A percentile compares a stretch with the other conserved stretches of the same genome.
Evolutionary conservation across 2,329 filamentous ascomycete species (phyloP).

Genomic region (Verticillium nubilum): DNA sequence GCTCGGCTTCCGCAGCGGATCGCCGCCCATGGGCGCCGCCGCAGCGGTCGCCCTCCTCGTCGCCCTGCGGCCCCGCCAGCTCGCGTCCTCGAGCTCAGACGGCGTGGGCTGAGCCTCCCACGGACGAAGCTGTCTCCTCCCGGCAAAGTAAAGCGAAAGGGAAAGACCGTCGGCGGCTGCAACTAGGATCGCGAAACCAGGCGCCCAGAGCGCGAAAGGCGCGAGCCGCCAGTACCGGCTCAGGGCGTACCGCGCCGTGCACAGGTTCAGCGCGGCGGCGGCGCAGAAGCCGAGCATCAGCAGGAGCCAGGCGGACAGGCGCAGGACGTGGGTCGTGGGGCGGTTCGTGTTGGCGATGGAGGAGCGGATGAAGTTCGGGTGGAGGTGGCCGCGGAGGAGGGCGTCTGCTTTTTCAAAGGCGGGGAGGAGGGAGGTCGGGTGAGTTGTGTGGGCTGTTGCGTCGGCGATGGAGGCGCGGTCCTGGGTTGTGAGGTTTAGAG

Average conservation of each 20-base stretch:
- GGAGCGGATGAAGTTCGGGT: conserved; percentile 33
- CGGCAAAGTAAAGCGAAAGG: conserved; percentile 23
- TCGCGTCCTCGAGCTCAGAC: conserved; percentile 23
- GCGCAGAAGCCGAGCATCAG: conserved; percentile 20
- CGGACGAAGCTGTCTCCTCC: conserved; percentile 27
- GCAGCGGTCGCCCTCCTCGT: conserved; percentile 9
- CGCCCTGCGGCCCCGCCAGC: conserved; percentile 11
- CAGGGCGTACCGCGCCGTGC: conserved; percentile 6
- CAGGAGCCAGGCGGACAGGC: conserved; percentile 14
- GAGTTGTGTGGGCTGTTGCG: conserved; percentile 34
- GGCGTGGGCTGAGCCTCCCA: conserved; percentile 26
- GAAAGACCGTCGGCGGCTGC: conserved; percentile 31
- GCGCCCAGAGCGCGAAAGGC: conserved; percentile 27
- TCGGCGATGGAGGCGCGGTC: conserved; percentile 32
- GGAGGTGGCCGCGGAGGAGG: conserved; percentile 27
- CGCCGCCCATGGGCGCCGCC: conserved; percentile 10
- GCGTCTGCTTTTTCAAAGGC: conserved; percentile 31
- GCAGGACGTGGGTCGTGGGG: conserved; percentile 23
- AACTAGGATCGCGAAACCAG: conserved; percentile 25
- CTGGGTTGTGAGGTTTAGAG: conserved; percentile 28
- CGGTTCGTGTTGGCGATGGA: conserved; percentile 31
- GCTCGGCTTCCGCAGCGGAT: conserved; percentile 14
- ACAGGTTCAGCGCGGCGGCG: conserved; percentile 26
- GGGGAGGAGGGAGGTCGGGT: conserved; percentile 35
- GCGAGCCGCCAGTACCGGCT: conserved; percentile 20